phyloP scores from a whole-genome alignment of 176 grass and related monocot genomes.

The Oryza meyeriana region DNA sequence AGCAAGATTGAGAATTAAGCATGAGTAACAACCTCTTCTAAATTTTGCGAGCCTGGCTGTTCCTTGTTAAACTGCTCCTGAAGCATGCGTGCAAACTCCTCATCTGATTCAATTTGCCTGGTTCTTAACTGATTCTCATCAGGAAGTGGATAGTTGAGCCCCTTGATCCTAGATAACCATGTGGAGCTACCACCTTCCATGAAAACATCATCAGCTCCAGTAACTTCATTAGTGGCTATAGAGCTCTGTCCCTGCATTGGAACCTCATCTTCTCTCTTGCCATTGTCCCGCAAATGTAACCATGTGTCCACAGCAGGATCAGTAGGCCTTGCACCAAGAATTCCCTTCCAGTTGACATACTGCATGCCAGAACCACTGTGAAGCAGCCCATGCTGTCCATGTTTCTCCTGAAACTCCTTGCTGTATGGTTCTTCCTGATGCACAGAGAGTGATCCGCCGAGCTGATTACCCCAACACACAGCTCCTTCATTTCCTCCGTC shows the following conservation, averaged over 20 bases:
- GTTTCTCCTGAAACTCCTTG: not conserved
- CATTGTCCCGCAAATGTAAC: not conserved
- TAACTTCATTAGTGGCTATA: not conserved
- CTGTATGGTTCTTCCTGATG: not conserved
- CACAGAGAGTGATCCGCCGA: not conserved
- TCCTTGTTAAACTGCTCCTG: slow-evolving; percentile 76
- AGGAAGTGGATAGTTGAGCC: slow-evolving; percentile 44
- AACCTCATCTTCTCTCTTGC: not conserved
- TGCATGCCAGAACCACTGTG: not conserved
- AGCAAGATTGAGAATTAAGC: slow-evolving; percentile 26
- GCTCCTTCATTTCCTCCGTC: not conserved
- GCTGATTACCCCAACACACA: not conserved
- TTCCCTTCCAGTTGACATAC: slow-evolving; percentile 2
- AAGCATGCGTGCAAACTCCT: slow-evolving; percentile 59
- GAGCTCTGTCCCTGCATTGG: slow-evolving; percentile 8
- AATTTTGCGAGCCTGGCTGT: slow-evolving; percentile 27
- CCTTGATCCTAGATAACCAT: slow-evolving; percentile 36
- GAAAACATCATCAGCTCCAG: slow-evolving; percentile 16
- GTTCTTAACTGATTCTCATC: slow-evolving; percentile 35
- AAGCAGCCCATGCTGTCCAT: not conserved
- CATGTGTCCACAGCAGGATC: not conserved
- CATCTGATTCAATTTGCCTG: slow-evolving; percentile 72
- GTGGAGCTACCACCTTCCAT: slow-evolving; percentile 17
- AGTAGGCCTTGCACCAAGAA: slow-evolving; percentile 26
- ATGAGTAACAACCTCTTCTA: slow-evolving; percentile 49